phyloP scores from a whole-genome alignment of 2,329 filamentous ascomycete species.

The Cercospora beticola region DNA sequence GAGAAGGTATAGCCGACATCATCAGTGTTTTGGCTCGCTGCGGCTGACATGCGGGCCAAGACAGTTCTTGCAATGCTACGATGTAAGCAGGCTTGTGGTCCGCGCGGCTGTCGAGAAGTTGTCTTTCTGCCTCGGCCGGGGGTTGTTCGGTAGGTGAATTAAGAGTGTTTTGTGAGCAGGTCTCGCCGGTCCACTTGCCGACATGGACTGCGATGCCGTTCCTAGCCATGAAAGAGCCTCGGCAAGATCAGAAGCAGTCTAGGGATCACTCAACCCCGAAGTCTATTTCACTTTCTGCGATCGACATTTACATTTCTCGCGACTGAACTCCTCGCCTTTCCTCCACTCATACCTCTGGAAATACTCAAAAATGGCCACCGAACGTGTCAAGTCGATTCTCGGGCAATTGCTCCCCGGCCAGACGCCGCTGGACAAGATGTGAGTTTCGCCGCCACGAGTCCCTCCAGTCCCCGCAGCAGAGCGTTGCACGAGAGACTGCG shows the following conservation, averaged over 20 bases:
- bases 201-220: not conserved
- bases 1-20: constrained; percentile 13
- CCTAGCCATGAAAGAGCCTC: constrained; percentile 1
- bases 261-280: constrained; percentile 10
- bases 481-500: not conserved
- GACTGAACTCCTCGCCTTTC: not conserved
- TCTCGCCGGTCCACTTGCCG: constrained; percentile 5
- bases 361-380: constrained; percentile 66
- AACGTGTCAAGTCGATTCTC: constrained; percentile 83
- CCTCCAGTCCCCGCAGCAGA: not conserved
- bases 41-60: not conserved
- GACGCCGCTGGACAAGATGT: constrained; percentile 74
- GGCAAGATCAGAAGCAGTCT: constrained; percentile 3
- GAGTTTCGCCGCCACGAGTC: constrained; percentile 62
- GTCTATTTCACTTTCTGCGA: constrained; percentile 14
- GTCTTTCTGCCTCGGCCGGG: constrained; percentile 3
- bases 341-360: not conserved
- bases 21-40: not conserved
- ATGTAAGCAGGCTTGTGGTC: not conserved
- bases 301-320: constrained; percentile 10
- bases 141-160: constrained; percentile 3
- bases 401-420: constrained; percentile 75
- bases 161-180: not conserved
- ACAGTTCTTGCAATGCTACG: not conserved
- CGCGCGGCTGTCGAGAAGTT: not conserved